Evolutionary conservation across 2,329 filamentous ascomycete genomes (phyloP), one percentile per base, ranked within the genome.

Genomic region (Fusarium chaquense): DNA sequence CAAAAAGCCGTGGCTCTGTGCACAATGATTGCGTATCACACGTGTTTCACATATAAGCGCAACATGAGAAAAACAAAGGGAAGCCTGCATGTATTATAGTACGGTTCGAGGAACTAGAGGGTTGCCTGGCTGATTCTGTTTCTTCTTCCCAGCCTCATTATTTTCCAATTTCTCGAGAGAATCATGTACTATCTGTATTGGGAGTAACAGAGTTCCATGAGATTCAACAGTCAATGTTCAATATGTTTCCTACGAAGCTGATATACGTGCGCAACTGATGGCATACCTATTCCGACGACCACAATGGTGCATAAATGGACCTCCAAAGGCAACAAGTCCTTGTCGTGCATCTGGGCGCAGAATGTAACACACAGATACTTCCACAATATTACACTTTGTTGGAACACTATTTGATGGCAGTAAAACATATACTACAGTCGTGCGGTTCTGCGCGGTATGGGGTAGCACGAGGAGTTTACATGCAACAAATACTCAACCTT

Each of bases 31-130:
- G 61, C 36, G 65, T 62, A 40, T 55, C 56, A 45, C 49, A 18
- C 7, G n/a, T 9, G 55, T 69, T 69, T 62, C 61, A 66, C 38
- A 22, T 58, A 36, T 44, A 57, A 9, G 52, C 44, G 40, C 49
- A 52, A 28, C n/a, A 45, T 30, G 51, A 44, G 30, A 52, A 60
- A 58, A 60, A 41, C 11, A 32, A 22, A 40, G 18, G 32, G 65
- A 35, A 67, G 33, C 35, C 51, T 55, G 61, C 56, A 62, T 58
- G 26, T 40, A 15, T 43, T 41, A 61, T 49, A 40, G 36, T 50
- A 40, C 45, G 12, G 40, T 15, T 44, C 36, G 54, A 46, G 22
- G n/a, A 26, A 61, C 44, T 54, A 8, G 41, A 49, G 20, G 36
- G 33, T 33, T 43, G 15, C 36, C 38, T 36, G 35, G 46, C 45